These are phyloP conservation scores for Ophiostoma montium DNA, from an alignment of 2,329 filamentous ascomycete genomes.

Conservation along the genomic window DNA sequence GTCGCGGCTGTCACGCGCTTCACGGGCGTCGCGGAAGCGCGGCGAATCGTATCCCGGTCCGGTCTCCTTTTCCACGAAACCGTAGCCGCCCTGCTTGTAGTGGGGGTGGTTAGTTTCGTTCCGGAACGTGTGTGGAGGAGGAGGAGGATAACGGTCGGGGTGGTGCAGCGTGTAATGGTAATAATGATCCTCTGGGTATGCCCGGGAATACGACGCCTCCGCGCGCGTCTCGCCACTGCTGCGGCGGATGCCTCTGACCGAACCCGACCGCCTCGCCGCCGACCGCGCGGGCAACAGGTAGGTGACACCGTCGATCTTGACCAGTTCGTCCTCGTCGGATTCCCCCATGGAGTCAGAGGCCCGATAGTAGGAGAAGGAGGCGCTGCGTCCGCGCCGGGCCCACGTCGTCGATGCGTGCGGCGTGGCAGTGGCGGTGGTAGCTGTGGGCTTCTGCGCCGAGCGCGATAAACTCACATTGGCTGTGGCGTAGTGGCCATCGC, in stretches of 20 bases:
- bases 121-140: conserved; percentile 26
- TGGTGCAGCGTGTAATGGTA: no score
- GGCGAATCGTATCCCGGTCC: conserved; percentile 28
- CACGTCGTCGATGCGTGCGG: conserved; percentile 24
- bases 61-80: conserved; percentile 21
- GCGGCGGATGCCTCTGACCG: conserved; percentile 17
- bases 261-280: conserved; percentile 23
- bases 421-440: background rate
- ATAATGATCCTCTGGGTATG: no score
- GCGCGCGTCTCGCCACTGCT: conserved; percentile 10
- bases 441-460: conserved; percentile 27
- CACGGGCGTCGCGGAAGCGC: conserved; percentile 23
- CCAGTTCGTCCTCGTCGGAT: conserved; percentile 48
- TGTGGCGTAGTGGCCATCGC: conserved; percentile 48
- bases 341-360: conserved; percentile 44
- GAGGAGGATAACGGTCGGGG: background rate
- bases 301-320: conserved; percentile 38
- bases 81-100: conserved; percentile 33
- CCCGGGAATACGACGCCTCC: no score
- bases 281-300: conserved; percentile 39
- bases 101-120: conserved; percentile 43
- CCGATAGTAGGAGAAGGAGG: conserved; percentile 41
- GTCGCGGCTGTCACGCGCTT: background rate
- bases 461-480: conserved; percentile 48
- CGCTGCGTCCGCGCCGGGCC: conserved; percentile 39